Evolutionary conservation across 371 early-diverging fungal species (phyloP), one percentile per base, ranked within the genome.

Genomic region (Mucor plumbeus): DNA sequence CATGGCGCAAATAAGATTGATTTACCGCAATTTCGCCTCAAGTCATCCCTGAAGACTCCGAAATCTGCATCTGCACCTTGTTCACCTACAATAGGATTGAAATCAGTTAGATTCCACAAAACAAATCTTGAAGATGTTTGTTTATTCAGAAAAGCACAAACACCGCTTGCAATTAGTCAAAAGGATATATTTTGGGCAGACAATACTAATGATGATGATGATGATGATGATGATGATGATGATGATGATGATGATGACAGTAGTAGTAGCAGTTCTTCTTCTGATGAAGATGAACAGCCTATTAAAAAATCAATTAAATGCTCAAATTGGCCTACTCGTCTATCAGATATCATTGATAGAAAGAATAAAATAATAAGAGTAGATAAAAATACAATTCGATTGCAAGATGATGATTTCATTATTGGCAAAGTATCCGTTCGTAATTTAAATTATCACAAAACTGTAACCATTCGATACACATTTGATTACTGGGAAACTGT

Each of bases 391-490:
- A 26, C 33, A 3, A 58, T 72, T 33, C 35, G 38, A 19, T 6
- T 70, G 13, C 11, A 17, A 40, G 60, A 63, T 26, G 50, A 56
- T 17, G 59, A 68, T 53, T 17, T 38, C 13, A 44, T 62, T 17
- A 38, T 41, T 17, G 88, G 89, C 50, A 80, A 78, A 50, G 68
- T 89, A 56, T 72, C 82, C 66, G 92, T 93, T 2, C 87, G 87
- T 65, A 93, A 93, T 71, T 59, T 93, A 36, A 90, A 85, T 1
- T 93, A 88, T 71, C 85, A 89, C 63, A 93, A 93, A 73, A 55
- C 70, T 7, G 88, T 93, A 10, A 62, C 73, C 6, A 80, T 92
- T 40, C 82, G 92, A 17, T 84, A 85, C 58, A 88, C 92, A 7
- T 77, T 71, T 36, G 89, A 93, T 70, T 80, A 74, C 57, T 93